phyloP scores from a whole-genome alignment of 768 basidiomycete species.

The Lentinula aciculospora region DNA sequence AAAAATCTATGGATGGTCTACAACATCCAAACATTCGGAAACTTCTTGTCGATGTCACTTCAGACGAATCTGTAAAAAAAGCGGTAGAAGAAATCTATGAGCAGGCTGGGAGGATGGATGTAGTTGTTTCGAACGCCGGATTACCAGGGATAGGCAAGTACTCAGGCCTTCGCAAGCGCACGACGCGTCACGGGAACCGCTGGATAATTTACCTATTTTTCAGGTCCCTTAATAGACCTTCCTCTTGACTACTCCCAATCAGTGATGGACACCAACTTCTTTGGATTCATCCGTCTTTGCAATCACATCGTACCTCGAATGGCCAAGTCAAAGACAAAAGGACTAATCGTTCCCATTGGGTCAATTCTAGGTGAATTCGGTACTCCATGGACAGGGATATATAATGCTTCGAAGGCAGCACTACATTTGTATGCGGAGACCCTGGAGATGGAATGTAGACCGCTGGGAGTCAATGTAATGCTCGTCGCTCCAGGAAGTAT shows the following conservation, averaged over 20 bases:
- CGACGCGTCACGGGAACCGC: neutral
- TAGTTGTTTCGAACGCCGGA: slow-evolving; percentile 53
- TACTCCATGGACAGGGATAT: slow-evolving; percentile 24
- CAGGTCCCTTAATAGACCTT: slow-evolving; percentile 22
- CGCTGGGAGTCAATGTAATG: slow-evolving; percentile 22
- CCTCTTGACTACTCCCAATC: slow-evolving; percentile 16
- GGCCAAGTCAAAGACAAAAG: slow-evolving; percentile 17
- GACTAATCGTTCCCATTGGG: slow-evolving; percentile 25
- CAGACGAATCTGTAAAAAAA: slow-evolving; percentile 28
- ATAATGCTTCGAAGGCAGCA: slow-evolving; percentile 25
- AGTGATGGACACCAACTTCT: slow-evolving; percentile 22
- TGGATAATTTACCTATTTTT: neutral
- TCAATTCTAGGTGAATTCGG: slow-evolving; percentile 22
- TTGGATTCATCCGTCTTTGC: slow-evolving; percentile 19
- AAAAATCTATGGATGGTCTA: slow-evolving; percentile 40
- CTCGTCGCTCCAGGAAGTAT: slow-evolving; percentile 22
- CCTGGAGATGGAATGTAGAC: slow-evolving; percentile 23
- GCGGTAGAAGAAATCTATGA: slow-evolving; percentile 36
- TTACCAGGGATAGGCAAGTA: slow-evolving; percentile 2
- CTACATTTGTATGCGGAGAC: slow-evolving; percentile 22
- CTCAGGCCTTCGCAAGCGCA: neutral
- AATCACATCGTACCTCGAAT: slow-evolving; percentile 24
- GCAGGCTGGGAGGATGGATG: slow-evolving; percentile 39
- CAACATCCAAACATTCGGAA: slow-evolving; percentile 26
- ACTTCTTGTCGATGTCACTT: slow-evolving; percentile 39